These are phyloP conservation scores for Starmerella gropengiesseri DNA, from an alignment of 805 yeast species.

Conservation along the genomic window DNA sequence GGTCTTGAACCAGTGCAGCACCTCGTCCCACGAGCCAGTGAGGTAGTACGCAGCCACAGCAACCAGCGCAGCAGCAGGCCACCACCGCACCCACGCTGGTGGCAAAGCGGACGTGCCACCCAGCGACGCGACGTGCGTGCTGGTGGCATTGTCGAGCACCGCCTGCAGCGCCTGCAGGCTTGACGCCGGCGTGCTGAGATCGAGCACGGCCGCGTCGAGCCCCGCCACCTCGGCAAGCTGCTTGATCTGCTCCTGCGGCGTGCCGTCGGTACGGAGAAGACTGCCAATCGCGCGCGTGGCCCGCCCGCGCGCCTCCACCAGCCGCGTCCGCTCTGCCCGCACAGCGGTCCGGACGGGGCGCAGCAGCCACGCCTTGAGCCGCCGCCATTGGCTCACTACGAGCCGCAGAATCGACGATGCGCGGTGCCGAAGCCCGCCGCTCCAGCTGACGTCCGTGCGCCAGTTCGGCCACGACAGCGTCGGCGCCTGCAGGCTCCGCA, in stretches of 20 bases:
- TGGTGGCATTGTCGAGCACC: conserved; percentile 8
- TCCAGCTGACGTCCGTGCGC: neutral
- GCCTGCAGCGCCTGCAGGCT: conserved; percentile 16
- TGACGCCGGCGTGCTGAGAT: conserved; percentile 11
- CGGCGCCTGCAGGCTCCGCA: neutral
- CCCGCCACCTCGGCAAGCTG: conserved; percentile 10
- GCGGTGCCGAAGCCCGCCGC: neutral
- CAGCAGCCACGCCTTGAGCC: neutral
- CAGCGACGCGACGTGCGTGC: neutral
- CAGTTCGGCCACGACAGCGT: neutral
- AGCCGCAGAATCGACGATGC: neutral
- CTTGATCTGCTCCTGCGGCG: neutral
- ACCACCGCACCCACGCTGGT: conserved; percentile 38
- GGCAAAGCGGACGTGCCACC: conserved; percentile 12
- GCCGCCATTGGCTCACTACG: conserved; percentile 8
- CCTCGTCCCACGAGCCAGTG: conserved; percentile 43
- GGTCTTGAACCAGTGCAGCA: conserved; percentile 45
- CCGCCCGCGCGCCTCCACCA: conserved; percentile 3
- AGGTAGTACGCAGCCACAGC: conserved; percentile 29
- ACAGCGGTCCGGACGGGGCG: conserved; percentile 1
- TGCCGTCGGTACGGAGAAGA: conserved; percentile 3
- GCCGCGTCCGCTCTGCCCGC: neutral
- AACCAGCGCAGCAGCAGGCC: conserved; percentile 47
- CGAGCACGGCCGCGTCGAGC: neutral
- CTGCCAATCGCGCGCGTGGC: conserved; percentile 18